A percentile compares a stretch with the other conserved stretches of the same genome.
Evolutionary conservation across 2,329 filamentous ascomycete genomes (phyloP).

Genomic region (Botryotinia convoluta): DNA sequence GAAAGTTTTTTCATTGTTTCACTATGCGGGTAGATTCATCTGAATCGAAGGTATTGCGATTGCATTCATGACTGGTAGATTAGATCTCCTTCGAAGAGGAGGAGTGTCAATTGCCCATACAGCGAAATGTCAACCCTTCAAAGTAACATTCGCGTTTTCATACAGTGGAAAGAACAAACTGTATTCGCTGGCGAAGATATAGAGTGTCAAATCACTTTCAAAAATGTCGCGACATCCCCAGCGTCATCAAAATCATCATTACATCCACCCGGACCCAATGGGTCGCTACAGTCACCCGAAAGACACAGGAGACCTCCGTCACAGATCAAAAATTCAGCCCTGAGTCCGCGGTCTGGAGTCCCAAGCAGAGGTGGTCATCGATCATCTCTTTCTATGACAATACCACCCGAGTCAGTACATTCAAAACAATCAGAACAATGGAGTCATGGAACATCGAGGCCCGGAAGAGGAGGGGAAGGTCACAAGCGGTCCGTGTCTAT

Average conservation of each 20-base stretch:
- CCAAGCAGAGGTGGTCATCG: slow-evolving; percentile 56
- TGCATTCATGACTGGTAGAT: slow-evolving; percentile 38
- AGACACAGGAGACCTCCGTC: slow-evolving; percentile 36
- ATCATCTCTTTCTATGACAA: slow-evolving; percentile 63
- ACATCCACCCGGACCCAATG: slow-evolving; percentile 32
- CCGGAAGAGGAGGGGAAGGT: slow-evolving; percentile 47
- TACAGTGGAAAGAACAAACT: slow-evolving; percentile 89
- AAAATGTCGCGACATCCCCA: slow-evolving; percentile 59
- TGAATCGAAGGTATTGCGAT: slow-evolving; percentile 24
- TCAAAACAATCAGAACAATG: slow-evolving; percentile 27
- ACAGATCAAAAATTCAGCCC: slow-evolving; percentile 43
- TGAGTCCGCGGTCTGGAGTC: slow-evolving; percentile 47
- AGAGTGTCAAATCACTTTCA: slow-evolving; percentile 94
- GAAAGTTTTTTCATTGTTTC: slow-evolving; percentile 20
- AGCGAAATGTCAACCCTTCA: slow-evolving; percentile 43
- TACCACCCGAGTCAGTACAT: slow-evolving; percentile 41
- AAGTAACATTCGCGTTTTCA: slow-evolving; percentile 88
- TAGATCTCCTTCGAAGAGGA: slow-evolving; percentile 36
- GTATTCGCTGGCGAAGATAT: slow-evolving; percentile 97
- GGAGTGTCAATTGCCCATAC: slow-evolving; percentile 28
- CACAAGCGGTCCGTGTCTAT: slow-evolving; percentile 80
- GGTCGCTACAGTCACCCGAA: slow-evolving; percentile 29
- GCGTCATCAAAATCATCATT: slow-evolving; percentile 29
- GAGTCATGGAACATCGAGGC: slow-evolving; percentile 27
- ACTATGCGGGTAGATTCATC: slow-evolving; percentile 31